Percentiles rank a stretch among this genome's conserved stretches.
Conservation (phyloP, 371 early-diverging fungal genomes). For the Lichtheimia corymbifera region DNA sequence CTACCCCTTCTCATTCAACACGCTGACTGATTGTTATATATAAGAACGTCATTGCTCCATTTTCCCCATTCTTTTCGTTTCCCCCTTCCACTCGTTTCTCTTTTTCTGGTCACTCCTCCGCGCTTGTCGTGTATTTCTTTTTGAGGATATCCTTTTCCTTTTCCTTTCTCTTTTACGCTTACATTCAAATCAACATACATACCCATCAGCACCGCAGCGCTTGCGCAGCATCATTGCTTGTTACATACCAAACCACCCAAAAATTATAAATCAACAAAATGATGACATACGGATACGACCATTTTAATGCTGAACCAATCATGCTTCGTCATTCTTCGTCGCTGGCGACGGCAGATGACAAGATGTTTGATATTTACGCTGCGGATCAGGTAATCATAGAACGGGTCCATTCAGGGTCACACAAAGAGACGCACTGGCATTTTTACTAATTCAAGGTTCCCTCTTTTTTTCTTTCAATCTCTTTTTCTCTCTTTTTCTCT, state of each 20-base stretch:
- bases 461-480: constrained; percentile 7
- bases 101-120: constrained; percentile 11
- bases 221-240: background rate
- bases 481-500: constrained; percentile 4
- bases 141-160: constrained; percentile 1
- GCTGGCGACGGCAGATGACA: constrained; percentile 24
- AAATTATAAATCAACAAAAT: constrained; percentile 11
- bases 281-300: constrained; percentile 31
- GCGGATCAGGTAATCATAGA: constrained; percentile 5
- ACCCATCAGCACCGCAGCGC: constrained; percentile 6
- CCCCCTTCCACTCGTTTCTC: constrained; percentile 14
- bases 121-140: constrained; percentile 5
- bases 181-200: constrained; percentile 7
- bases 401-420: background rate
- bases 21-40: constrained; percentile 6
- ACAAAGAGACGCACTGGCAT: constrained; percentile 6
- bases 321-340: constrained; percentile 31
- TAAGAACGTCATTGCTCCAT: background rate
- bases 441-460: constrained; percentile 1
- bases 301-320: constrained; percentile 36
- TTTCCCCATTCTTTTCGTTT: constrained; percentile 4
- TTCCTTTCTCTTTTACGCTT: constrained; percentile 11
- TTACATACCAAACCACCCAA: background rate
- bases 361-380: constrained; percentile 13
- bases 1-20: constrained; percentile 1